Evolutionary conservation across 2,329 filamentous ascomycete genomes (phyloP).

Genomic region (Teratosphaeria gauchensis): DNA sequence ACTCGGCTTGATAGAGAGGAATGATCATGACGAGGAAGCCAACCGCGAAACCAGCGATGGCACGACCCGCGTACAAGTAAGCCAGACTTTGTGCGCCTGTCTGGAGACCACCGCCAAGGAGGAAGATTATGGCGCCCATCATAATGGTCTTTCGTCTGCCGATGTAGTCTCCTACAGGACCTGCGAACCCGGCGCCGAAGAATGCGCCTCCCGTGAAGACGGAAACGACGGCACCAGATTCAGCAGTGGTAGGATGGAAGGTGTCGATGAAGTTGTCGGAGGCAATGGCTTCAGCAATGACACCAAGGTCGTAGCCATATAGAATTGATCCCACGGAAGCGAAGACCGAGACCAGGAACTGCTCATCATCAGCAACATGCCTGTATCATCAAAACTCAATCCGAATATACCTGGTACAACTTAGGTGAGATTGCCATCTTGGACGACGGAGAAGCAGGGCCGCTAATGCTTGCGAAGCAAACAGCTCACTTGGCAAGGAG

Average conservation of each 20-base stretch:
- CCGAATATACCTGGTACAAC: conserved; percentile 38
- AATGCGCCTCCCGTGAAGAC: conserved; percentile 71
- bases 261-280: conserved; percentile 32
- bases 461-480: not conserved
- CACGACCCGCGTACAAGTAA: conserved; percentile 60
- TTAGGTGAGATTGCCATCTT: conserved; percentile 47
- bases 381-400: not conserved
- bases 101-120: conserved; percentile 62
- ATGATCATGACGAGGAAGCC: conserved; percentile 55
- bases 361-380: not conserved
- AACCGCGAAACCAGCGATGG: conserved; percentile 36
- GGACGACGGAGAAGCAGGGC: not conserved
- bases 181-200: conserved; percentile 56
- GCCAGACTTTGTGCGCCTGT: conserved; percentile 51
- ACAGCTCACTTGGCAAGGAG: not conserved
- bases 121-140: conserved; percentile 60
- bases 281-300: conserved; percentile 48
- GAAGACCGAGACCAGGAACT: conserved; percentile 51
- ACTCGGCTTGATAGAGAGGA: conserved; percentile 68
- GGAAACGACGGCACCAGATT: conserved; percentile 58
- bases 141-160: conserved; percentile 65
- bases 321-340: conserved; percentile 50
- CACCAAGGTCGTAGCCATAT: conserved; percentile 50
- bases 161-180: conserved; percentile 52
- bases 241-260: conserved; percentile 32